phyloP scores from a whole-genome alignment of 2,329 filamentous ascomycete genomes.

The Colletotrichum ledebouriae region DNA sequence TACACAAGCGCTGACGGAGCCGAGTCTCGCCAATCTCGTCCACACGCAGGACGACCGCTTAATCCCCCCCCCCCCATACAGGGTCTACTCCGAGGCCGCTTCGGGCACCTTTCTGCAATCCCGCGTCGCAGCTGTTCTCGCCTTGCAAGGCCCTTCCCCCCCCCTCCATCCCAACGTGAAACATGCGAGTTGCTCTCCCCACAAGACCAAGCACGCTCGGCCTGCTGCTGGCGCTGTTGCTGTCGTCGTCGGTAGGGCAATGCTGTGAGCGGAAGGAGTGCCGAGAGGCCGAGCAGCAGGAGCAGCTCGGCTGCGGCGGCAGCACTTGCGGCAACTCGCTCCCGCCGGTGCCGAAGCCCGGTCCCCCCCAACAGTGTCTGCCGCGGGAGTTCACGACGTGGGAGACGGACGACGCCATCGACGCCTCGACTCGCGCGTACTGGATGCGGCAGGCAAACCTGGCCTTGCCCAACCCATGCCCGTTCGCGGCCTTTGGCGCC shows the following conservation, averaged over 20 bases:
- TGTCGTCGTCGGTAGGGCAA: conserved; percentile 1
- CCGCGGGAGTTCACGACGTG: conserved; percentile 7
- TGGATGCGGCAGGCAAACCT: conserved; percentile 67
- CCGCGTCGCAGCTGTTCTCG: too few relatives aligned
- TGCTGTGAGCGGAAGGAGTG: background rate
- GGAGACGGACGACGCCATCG: conserved; percentile 45
- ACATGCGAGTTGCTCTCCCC: conserved; percentile 24
- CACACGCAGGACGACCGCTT: background rate
- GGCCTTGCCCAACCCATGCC: conserved; percentile 63
- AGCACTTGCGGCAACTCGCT: background rate
- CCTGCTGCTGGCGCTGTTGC: conserved; percentile 17
- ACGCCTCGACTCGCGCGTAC: conserved; percentile 56
- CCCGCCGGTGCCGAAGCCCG: conserved; percentile 1
- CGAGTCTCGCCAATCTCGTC: conserved; percentile 24
- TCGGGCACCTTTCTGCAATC: background rate
- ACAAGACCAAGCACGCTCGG: conserved; percentile 19
- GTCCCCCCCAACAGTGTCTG: background rate
- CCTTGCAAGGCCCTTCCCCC: too few relatives aligned
- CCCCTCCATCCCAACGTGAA: conserved; percentile 15
- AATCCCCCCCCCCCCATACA: background rate
- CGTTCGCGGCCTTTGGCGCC: conserved; percentile 66
- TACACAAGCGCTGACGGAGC: conserved; percentile 13
- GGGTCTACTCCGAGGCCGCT: conserved; percentile 23
- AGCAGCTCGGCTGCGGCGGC: background rate
- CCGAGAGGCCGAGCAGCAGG: background rate